Evolutionary conservation across 208 protist genomes (phyloP).

Genomic region (Spongospora subterranea): DNA sequence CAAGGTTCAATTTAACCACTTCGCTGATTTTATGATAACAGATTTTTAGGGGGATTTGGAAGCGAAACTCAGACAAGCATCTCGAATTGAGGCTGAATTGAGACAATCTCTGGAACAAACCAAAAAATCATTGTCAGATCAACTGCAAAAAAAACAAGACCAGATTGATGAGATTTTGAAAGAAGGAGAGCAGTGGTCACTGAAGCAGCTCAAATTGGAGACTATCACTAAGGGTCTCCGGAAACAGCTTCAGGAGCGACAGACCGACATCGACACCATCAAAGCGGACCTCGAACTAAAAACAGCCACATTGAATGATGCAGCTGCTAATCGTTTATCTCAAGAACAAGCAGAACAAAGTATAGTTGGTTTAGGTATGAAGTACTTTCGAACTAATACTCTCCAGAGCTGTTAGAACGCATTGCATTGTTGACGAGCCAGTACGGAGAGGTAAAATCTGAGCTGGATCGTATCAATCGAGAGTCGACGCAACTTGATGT

Average conservation of each 20-base stretch:
- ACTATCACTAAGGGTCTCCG: background rate
- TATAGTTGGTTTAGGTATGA: background rate
- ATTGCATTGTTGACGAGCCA: background rate
- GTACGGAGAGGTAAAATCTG: background rate
- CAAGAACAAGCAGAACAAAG: background rate
- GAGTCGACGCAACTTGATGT: background rate
- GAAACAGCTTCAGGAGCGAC: background rate
- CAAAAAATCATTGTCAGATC: background rate
- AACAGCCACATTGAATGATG: background rate
- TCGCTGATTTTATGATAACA: background rate
- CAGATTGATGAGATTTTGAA: background rate
- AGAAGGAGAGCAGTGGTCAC: conserved; percentile 21
- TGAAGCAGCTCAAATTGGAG: background rate
- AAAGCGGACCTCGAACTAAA: background rate
- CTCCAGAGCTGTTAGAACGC: background rate
- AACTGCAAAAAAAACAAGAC: background rate
- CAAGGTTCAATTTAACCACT: background rate
- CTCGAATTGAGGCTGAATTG: background rate
- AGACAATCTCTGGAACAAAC: background rate
- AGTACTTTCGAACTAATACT: background rate
- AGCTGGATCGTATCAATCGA: background rate
- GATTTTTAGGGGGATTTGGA: background rate
- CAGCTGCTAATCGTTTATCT: background rate
- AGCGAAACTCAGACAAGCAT: background rate
- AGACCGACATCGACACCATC: background rate